Conservation (phyloP, 164 flowering plant species). For the Pachysandra terminalis region DNA sequence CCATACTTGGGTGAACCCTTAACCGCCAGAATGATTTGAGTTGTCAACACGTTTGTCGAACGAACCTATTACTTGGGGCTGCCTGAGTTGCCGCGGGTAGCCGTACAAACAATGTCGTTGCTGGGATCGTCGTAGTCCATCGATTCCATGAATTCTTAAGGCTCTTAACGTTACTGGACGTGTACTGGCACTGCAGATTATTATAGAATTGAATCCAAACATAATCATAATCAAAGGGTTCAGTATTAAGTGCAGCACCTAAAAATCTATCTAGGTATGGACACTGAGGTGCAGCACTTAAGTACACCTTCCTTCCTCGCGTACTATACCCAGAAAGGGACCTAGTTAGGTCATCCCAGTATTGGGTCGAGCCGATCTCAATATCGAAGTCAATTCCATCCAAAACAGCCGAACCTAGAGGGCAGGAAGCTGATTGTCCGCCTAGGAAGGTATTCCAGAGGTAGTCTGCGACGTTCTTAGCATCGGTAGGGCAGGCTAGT, state of each 20-base stretch:
- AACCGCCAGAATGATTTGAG: conserved; percentile 37
- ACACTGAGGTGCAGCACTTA: no score
- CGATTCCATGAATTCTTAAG: conserved; percentile 31
- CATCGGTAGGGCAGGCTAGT: conserved; percentile 38
- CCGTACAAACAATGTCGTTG: conserved; percentile 40
- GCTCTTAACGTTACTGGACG: conserved; percentile 10
- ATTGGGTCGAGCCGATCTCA: no score
- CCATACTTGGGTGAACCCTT: conserved; percentile 38
- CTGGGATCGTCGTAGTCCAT: no score
- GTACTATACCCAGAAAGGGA: no score
- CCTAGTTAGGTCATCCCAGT: no score
- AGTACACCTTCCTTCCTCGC: no score
- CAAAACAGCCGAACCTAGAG: conserved; percentile 37
- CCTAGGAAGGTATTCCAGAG: conserved; percentile 49
- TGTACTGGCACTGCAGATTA: conserved; percentile 42
- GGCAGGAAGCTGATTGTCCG: conserved; percentile 33
- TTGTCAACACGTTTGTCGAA: conserved; percentile 30
- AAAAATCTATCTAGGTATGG: no score
- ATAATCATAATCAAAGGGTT: conserved; percentile 51
- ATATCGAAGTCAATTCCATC: no score
- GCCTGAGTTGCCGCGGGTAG: conserved; percentile 47
- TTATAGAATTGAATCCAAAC: conserved; percentile 56
- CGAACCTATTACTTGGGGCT: conserved; percentile 49
- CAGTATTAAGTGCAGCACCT: no score
- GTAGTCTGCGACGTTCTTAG: conserved; percentile 38